Percentiles rank a stretch among this genome's conserved stretches.
phyloP scores from a whole-genome alignment of 495 filamentous ascomycete species.

The Aspergillus sclerotiicarbonarius region DNA sequence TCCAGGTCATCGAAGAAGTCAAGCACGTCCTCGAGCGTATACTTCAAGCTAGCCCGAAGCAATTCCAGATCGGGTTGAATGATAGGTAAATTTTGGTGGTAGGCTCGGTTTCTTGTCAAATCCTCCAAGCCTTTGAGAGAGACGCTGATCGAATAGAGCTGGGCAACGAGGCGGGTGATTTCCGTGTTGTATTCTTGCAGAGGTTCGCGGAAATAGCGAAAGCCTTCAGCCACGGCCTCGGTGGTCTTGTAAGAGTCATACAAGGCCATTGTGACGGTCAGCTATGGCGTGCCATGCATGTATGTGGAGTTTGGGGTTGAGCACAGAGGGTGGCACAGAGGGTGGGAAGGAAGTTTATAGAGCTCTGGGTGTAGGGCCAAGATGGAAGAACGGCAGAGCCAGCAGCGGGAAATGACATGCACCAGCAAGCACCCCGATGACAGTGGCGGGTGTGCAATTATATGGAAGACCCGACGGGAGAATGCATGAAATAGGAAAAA shows the following conservation, averaged over 20 bases:
- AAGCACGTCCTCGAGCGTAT: constrained; percentile 53
- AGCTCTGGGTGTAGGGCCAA: not conserved
- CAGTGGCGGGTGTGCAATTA: not conserved
- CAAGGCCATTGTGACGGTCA: constrained; percentile 41
- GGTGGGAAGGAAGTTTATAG: not conserved
- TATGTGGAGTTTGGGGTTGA: not conserved
- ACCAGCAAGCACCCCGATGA: not conserved
- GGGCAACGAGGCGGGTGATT: constrained; percentile 53
- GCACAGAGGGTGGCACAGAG: not conserved
- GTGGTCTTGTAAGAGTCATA: constrained; percentile 48
- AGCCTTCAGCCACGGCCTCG: constrained; percentile 53
- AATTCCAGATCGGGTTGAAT: constrained; percentile 46
- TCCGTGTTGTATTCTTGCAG: constrained; percentile 53
- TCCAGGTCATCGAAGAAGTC: constrained; percentile 50
- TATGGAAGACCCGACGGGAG: not conserved
- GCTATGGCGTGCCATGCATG: constrained; percentile 19
- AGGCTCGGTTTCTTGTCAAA: constrained; percentile 30
- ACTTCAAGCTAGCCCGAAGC: constrained; percentile 45
- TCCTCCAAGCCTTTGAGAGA: constrained; percentile 47
- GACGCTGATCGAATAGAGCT: constrained; percentile 54
- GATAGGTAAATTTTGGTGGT: constrained; percentile 30
- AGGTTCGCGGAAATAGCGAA: constrained; percentile 49
- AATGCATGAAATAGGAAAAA: constrained; percentile 5
- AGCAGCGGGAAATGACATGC: not conserved
- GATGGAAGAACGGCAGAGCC: not conserved